Conservation (phyloP, 805 yeast species). For the Saccharomycopsis sp. region DNA sequence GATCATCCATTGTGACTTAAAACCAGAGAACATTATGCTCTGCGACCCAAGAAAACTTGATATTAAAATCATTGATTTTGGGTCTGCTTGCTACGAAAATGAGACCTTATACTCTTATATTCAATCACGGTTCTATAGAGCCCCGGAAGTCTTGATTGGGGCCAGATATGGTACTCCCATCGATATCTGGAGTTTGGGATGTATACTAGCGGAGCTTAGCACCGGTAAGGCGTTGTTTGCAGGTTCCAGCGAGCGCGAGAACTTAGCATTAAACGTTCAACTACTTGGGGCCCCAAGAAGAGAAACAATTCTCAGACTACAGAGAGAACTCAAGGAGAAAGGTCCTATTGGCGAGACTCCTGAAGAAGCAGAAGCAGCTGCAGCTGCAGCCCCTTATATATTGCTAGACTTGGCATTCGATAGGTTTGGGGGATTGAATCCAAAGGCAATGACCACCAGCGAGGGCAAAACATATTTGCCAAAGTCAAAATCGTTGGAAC, state of each 20-base stretch:
- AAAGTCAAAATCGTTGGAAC: not conserved
- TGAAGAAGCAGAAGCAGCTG: constrained; percentile 4
- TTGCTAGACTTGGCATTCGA: constrained; percentile 17
- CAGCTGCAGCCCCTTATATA: constrained; percentile 13
- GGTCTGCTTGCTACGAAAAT: constrained; percentile 53
- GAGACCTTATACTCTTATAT: constrained; percentile 76
- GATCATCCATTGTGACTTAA: constrained; percentile 78
- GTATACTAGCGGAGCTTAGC: constrained; percentile 82
- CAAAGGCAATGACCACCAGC: constrained; percentile 4
- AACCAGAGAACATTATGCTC: constrained; percentile 78
- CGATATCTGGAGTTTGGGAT: constrained; percentile 90
- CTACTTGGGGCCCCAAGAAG: constrained; percentile 77
- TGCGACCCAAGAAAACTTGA: constrained; percentile 33
- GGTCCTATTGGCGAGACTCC: constrained; percentile 31
- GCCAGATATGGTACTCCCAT: constrained; percentile 70
- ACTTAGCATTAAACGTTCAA: constrained; percentile 64
- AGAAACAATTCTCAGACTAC: constrained; percentile 32
- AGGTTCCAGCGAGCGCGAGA: constrained; percentile 76
- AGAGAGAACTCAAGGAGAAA: constrained; percentile 32
- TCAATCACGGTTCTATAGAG: constrained; percentile 74
- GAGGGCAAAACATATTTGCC: not conserved
- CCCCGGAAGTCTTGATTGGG: constrained; percentile 72
- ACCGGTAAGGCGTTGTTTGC: constrained; percentile 83
- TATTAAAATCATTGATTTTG: constrained; percentile 76
- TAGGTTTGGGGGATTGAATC: constrained; percentile 8